Evolutionary conservation across 2,329 filamentous ascomycete genomes (phyloP).

Genomic region (Colletotrichum horii): DNA sequence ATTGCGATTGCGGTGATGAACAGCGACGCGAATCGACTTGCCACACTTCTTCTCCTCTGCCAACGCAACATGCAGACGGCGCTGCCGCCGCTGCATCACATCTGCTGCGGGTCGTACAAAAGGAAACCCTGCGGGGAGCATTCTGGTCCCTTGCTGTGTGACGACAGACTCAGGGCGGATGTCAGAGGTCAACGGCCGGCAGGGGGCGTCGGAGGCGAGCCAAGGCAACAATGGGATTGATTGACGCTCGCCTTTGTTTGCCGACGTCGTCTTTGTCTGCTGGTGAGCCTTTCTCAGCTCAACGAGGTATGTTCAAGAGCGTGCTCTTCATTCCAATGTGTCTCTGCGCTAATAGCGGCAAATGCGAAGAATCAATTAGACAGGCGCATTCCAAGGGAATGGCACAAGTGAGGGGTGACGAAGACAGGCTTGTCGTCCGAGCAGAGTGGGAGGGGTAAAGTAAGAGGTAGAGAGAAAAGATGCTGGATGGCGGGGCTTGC

Average conservation of each 20-base stretch:
- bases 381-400: neutral
- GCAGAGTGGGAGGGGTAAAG: constrained; percentile 16
- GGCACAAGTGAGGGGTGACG: neutral
- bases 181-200: neutral
- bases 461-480: constrained; percentile 17
- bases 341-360: neutral
- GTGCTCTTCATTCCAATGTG: neutral
- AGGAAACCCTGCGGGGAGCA: constrained; percentile 19
- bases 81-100: constrained; percentile 9
- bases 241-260: neutral
- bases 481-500: constrained; percentile 15
- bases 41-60: constrained; percentile 14
- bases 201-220: neutral
- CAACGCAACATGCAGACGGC: constrained; percentile 24
- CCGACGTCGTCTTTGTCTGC: neutral
- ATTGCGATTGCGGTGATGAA: neutral
- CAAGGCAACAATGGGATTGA: neutral
- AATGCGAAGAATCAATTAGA: neutral
- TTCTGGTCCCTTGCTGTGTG: constrained; percentile 13
- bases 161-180: constrained; percentile 8
- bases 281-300: neutral
- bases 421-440: neutral
- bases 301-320: neutral
- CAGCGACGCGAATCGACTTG: constrained; percentile 9
- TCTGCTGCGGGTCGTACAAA: constrained; percentile 17